Percentiles rank a stretch among this genome's conserved stretches.
These are phyloP conservation scores for Cryomyces minteri DNA, from an alignment of 495 filamentous ascomycete species.

Conservation along the genomic window DNA sequence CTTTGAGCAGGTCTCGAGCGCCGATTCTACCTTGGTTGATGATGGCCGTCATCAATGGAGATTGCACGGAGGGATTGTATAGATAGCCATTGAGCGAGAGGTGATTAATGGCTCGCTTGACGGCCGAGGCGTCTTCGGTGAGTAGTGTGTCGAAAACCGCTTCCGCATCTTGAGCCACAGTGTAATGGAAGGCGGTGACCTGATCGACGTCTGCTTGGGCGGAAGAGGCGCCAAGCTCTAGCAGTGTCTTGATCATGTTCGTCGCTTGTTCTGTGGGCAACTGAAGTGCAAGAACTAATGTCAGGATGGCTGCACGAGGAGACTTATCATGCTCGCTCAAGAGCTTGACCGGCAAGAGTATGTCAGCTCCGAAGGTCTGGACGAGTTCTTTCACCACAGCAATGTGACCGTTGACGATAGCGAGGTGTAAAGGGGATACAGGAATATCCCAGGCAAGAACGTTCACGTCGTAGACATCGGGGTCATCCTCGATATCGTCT, in stretches of 20 bases:
- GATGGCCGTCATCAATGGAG: constrained; percentile 30
- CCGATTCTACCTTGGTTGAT: constrained; percentile 13
- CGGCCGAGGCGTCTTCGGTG: constrained; percentile 38
- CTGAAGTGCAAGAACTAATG: constrained; percentile 38
- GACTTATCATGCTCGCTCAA: constrained; percentile 21
- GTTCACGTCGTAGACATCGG: constrained; percentile 64
- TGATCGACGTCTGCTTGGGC: constrained; percentile 48
- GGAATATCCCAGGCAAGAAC: constrained; percentile 56
- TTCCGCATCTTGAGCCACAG: constrained; percentile 24
- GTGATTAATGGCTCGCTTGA: constrained; percentile 45
- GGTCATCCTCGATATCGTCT: constrained; percentile 42
- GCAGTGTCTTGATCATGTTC: constrained; percentile 37
- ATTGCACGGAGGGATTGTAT: constrained; percentile 8
- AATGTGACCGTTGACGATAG: constrained; percentile 50
- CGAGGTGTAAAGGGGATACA: constrained; percentile 54
- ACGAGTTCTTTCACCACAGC: constrained; percentile 51
- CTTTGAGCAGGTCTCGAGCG: constrained; percentile 25
- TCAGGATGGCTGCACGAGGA: constrained; percentile 35
- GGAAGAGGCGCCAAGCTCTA: constrained; percentile 52
- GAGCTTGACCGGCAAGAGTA: constrained; percentile 51
- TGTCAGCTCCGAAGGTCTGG: constrained; percentile 54
- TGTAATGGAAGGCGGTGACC: constrained; percentile 42
- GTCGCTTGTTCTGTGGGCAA: constrained; percentile 37
- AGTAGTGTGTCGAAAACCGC: constrained; percentile 35
- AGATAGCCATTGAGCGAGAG: constrained; percentile 17